Base-by-base conservation (phyloP, 2,329 filamentous ascomycete genomes). In the Falciphora oryzae region DNA sequence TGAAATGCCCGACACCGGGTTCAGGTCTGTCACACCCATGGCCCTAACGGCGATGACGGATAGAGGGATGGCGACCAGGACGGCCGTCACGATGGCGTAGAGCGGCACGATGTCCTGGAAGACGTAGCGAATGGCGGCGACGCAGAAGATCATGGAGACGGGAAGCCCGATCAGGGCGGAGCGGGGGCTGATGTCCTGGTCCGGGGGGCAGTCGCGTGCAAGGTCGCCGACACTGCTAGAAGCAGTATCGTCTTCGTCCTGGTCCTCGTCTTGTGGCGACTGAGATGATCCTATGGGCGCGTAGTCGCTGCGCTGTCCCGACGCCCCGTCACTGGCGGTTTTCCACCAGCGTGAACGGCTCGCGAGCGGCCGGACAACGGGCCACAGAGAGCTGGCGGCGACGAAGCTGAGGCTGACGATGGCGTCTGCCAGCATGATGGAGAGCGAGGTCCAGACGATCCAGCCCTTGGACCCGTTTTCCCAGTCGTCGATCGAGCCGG, bases 381-480 rank as follows among this genome's bases (percentile, higher is more conserved):
- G 60, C 25, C 44, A 50, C 22, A 38, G 59, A 1, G 73, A 72
- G 4, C 85, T 85, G 2, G 90, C 68, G 1, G 90, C 80, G 57
- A 97, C 83, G 81, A 93, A 93, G 1, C 90, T 87, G 13, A 99
- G 84, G 71, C 91, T 97, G 67, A 98, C 85, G 4, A 99, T 83
- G 0, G 94, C 92, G 76, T 99, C 95, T 28, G 92, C 91, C 31
- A 99, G 83, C 95, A 99, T 99, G 69, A 99, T 97, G 4, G 95
- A 92, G 35, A 99, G 80, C 44, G 92, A 97, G 2, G 96, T 83
- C 95, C 95, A 99, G 0, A 99, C 92, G 66, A 99, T 98, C 95
- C 95, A 99, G 56, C 94, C 95, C 77, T 98, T 97, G 74, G 92
- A 97, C 13, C 95, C 95, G 22, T 83, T 86, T 66, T 94, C 91